Evolutionary conservation across 805 yeast genomes (phyloP).

Genomic region (Ogataea nakhonphanomensis): DNA sequence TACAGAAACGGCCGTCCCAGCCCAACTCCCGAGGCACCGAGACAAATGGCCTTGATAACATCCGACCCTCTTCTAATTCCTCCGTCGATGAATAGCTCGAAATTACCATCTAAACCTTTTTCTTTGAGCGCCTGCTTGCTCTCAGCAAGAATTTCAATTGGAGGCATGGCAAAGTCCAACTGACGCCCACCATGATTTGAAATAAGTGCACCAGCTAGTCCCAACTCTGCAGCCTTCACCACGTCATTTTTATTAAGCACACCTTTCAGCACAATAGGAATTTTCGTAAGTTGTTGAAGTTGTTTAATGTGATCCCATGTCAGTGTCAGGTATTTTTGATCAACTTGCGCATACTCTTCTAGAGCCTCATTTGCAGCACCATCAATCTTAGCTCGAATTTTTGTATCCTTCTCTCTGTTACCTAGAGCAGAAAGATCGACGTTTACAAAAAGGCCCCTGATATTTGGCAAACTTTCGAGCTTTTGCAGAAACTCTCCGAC

Average conservation of each 20-base stretch:
- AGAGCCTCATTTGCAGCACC: slow-evolving; percentile 24
- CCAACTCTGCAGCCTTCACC: slow-evolving; percentile 50
- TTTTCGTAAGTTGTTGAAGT: slow-evolving; percentile 41
- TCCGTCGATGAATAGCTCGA: slow-evolving; percentile 41
- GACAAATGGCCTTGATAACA: slow-evolving; percentile 39
- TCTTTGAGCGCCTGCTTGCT: slow-evolving; percentile 44
- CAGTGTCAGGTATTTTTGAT: slow-evolving; percentile 24
- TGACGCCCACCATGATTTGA: slow-evolving; percentile 78
- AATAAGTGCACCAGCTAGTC: slow-evolving; percentile 58
- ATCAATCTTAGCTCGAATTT: slow-evolving; percentile 57
- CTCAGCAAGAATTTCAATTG: slow-evolving; percentile 57
- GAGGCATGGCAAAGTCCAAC: slow-evolving; percentile 58
- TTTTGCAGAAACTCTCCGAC: slow-evolving; percentile 21
- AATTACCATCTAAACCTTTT: slow-evolving; percentile 37
- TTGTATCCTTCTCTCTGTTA: slow-evolving; percentile 81
- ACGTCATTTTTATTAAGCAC: slow-evolving; percentile 64
- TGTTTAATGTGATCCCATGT: slow-evolving; percentile 59
- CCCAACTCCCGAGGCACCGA: slow-evolving; percentile 52
- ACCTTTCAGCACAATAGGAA: slow-evolving; percentile 57
- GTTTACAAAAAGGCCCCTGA: slow-evolving; percentile 74
- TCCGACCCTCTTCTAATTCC: slow-evolving; percentile 44
- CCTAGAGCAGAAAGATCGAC: slow-evolving; percentile 88
- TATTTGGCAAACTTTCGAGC: slow-evolving; percentile 43
- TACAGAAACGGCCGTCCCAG: slow-evolving; percentile 75
- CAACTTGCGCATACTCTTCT: slow-evolving; percentile 8